Evolutionary conservation across 140 eudicot genomes (phyloP).

Genomic region (Cichorium intybus): DNA sequence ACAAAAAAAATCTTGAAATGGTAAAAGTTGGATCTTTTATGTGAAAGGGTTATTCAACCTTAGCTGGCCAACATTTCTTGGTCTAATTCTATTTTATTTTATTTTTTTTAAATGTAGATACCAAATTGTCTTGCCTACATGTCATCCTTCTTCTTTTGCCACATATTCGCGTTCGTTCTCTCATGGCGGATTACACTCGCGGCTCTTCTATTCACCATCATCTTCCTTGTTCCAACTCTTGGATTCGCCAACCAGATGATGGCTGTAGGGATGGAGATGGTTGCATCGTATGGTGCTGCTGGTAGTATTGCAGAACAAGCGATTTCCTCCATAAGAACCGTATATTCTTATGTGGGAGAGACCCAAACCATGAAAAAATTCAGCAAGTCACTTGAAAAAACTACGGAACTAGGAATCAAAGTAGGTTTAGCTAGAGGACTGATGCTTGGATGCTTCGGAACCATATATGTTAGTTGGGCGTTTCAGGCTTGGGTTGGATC

Average conservation of each 20-base stretch:
- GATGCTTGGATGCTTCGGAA: constrained; percentile 68
- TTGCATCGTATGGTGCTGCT: constrained; percentile 50
- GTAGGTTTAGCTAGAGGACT: constrained; percentile 61
- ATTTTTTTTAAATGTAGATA: constrained; percentile 31
- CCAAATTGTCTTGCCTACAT: constrained; percentile 57
- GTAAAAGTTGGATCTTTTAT: not conserved
- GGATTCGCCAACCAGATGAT: constrained; percentile 62
- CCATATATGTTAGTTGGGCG: constrained; percentile 56
- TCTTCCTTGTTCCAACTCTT: constrained; percentile 58
- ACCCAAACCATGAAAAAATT: constrained; percentile 43
- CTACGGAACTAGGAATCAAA: constrained; percentile 46
- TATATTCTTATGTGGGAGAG: constrained; percentile 65
- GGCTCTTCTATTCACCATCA: constrained; percentile 50
- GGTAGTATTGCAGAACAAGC: constrained; percentile 74
- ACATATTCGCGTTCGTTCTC: constrained; percentile 45
- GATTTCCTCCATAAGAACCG: constrained; percentile 59
- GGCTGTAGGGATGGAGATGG: constrained; percentile 48
- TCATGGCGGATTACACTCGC: constrained; percentile 62
- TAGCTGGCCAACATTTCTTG: no score
- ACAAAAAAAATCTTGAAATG: no score
- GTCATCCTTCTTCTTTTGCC: constrained; percentile 58
- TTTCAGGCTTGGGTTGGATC: constrained; percentile 65
- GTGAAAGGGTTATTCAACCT: no score
- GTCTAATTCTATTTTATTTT: not conserved
- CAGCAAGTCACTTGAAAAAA: constrained; percentile 46